These are phyloP conservation scores for Sapria himalayana DNA, from an alignment of 345 rosid genomes.

Conservation along the genomic window DNA sequence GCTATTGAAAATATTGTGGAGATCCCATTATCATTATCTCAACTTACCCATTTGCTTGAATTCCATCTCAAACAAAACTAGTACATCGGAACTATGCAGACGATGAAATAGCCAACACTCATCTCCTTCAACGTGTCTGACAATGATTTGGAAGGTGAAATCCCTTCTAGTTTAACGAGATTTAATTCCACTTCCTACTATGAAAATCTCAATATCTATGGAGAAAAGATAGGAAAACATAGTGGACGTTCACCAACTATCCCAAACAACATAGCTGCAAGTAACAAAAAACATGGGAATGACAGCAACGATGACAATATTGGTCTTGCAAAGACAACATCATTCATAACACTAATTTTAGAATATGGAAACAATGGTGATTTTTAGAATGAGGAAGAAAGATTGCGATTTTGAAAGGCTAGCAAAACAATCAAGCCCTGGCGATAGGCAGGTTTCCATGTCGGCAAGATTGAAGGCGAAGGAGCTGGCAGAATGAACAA, in stretches of 20 bases:
- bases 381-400: conserved; percentile 8
- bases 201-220: conserved; percentile 33
- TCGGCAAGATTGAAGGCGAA: conserved; percentile 10
- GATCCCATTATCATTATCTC: too few relatives aligned
- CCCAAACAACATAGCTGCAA: neutral
- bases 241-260: conserved; percentile 12
- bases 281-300: neutral
- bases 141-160: conserved; percentile 42
- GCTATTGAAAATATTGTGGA: too few relatives aligned
- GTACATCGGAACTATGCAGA: conserved; percentile 46
- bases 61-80: conserved; percentile 44
- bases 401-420: conserved; percentile 25
- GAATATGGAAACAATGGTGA: conserved; percentile 7
- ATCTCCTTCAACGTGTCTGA: conserved; percentile 23
- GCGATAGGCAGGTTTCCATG: conserved; percentile 17
- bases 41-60: conserved; percentile 26
- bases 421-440: conserved; percentile 17
- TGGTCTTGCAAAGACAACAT: neutral
- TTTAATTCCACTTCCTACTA: conserved; percentile 14
- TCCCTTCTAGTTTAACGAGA: conserved; percentile 20
- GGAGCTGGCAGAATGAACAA: conserved; percentile 17
- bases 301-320: neutral
- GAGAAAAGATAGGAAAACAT: conserved; percentile 18
- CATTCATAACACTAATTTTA: neutral
- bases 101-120: conserved; percentile 10